Evolutionary conservation across 2,329 filamentous ascomycete species (phyloP), one percentile per base, ranked within the genome.

Genomic region (Cryoendolithus antarcticus): DNA sequence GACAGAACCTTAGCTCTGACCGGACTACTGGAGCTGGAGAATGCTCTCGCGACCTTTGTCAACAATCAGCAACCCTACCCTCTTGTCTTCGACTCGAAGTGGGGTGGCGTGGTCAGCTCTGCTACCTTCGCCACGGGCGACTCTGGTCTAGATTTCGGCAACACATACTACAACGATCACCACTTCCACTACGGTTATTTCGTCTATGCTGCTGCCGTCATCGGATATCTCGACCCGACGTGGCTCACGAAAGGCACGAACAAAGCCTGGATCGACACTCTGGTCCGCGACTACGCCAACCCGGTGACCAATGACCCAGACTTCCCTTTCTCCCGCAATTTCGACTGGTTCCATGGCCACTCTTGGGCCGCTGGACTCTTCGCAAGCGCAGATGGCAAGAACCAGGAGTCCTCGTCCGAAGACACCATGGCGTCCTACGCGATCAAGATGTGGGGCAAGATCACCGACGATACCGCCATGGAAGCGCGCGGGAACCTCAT

Each of bases 271-370:
- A 78, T 94, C 48, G 84, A 95, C 57, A 75, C 74, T 47, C 69
- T 98, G 33, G 78, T 89, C 35, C 80, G 89, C 42, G 91, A 98
- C 52, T 75, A 68, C 35, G 80, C 86, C 32, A 94, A 94, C 60
- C 79, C 86, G 0, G 78, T 74, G 48, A 55, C 68, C 2, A 58
- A 70, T 11, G 88, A 94, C 55, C 67, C 70, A 21, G 76, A 76
- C 50, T 96, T 93, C 60, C 88, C 89, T 0, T 79, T 85, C 49
- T 88, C 74, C 44, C 75, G 91, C 35, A 75, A 69, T 39, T 96
- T 95, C 55, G 91, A 96, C 62, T 95, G 86, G 85, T 96, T 80
- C 59, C 78, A 93, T 54, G 91, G 89, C 2, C 89, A 96, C 67
- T 86, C 81, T 43, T 95, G 89, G 86, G 88, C 89, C 2, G 86